phyloP scores from a whole-genome alignment of 805 yeast genomes.

The Suhomyces xylopsoci region DNA sequence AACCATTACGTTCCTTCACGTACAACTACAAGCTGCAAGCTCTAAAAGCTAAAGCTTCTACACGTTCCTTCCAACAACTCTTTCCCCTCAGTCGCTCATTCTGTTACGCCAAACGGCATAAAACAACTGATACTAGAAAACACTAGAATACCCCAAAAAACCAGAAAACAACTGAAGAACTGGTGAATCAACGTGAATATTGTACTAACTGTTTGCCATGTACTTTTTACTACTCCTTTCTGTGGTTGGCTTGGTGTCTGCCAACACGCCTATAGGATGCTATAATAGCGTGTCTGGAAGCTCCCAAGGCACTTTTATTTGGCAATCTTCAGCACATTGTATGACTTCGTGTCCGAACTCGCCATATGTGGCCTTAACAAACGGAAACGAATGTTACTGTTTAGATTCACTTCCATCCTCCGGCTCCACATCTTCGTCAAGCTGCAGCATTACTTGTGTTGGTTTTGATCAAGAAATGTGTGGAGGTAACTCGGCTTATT shows the following conservation, averaged over 20 bases:
- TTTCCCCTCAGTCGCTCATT: too few species aligned
- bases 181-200: too few species aligned
- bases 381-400: slow-evolving; percentile 40
- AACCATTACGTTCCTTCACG: too few species aligned
- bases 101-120: too few species aligned
- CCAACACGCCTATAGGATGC: slow-evolving; percentile 23
- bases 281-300: slow-evolving; percentile 26
- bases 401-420: slow-evolving; percentile 29
- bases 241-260: neutral
- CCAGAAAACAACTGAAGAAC: neutral
- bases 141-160: too few species aligned
- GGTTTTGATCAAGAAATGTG: slow-evolving; percentile 36
- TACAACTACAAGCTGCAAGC: too few species aligned
- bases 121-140: too few species aligned
- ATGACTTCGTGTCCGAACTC: slow-evolving; percentile 26
- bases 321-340: slow-evolving; percentile 31
- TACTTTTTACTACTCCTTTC: neutral
- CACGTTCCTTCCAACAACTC: too few species aligned
- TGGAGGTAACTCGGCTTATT: slow-evolving; percentile 36
- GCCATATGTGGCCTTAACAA: slow-evolving; percentile 36
- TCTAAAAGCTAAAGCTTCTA: too few species aligned
- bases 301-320: slow-evolving; percentile 22
- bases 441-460: slow-evolving; percentile 30
- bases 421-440: slow-evolving; percentile 9
- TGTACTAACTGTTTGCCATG: too few species aligned